Evolutionary conservation across 1,139 yeast species (phyloP), one percentile per base, ranked within the genome.

Genomic region (Pneumocystis sp.): DNA sequence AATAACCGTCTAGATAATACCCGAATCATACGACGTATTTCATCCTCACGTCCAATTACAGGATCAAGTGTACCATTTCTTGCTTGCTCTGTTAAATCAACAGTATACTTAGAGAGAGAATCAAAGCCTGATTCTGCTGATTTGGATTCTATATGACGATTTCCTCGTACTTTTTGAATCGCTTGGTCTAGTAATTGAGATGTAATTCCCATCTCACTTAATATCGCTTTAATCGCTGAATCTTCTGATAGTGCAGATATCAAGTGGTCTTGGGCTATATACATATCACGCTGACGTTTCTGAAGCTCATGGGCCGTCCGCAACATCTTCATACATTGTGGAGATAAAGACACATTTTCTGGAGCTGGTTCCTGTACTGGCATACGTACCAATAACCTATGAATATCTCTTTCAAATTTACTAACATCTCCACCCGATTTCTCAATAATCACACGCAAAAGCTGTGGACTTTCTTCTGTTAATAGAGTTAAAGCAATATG

Each of bases 41-140:
- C 98, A 75, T 93, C 98, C 76, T 93, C 98, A 78, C 99, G 86
- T 65, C 99, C 99, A 74, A 93, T 95, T 63, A 95, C 98, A 1
- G 99, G 99, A 75, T 93, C 99, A 68, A 93, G 84, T 74, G 87
- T 88, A 73, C 99, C 98, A 73, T 87, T 86, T 70, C 96, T 82
- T 15, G 98, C 98, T 76, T 85, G 85, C 72, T 89, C 95, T 0
- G 98, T 95, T 79, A 93, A 82, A 75, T 93, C 97, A 70, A 86
- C 83, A 68, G 97, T 96, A 75, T 93, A 93, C 75, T 95, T 93
- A 68, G 82, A 79, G 72, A 95, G 80, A 72, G 89, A 93, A 75
- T 93, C 99, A 71, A 82, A 85, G 67, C 87, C 82, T 63, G 86
- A 84, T 74, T 93, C 99, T 1, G 98, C 97, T 70, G 85, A 87